Conservation (phyloP, 2,329 filamentous ascomycete species). For the Cercospora sojina region DNA sequence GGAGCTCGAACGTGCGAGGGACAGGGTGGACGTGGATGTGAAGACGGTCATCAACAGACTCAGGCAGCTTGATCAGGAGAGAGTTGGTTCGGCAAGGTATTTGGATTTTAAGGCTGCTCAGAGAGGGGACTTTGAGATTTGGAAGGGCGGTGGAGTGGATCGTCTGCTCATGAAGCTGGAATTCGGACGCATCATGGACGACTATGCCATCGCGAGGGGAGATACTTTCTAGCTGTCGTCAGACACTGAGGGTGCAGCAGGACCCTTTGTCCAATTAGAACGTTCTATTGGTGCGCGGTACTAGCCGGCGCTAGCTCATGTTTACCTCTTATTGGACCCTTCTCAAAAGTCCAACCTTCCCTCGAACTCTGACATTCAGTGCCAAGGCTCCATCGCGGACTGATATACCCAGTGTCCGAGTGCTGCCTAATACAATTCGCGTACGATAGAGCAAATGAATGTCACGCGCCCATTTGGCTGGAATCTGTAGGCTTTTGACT, state of each 20-base stretch:
- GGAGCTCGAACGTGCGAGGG: conserved; percentile 64
- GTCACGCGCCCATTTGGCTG: neutral
- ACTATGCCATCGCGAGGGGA: conserved; percentile 8
- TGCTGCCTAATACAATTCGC: neutral
- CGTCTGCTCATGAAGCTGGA: conserved; percentile 89
- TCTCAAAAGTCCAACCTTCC: neutral
- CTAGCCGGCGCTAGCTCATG: neutral
- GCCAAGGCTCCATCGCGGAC: neutral
- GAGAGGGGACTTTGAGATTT: conserved; percentile 60
- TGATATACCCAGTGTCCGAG: neutral
- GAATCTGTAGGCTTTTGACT: neutral
- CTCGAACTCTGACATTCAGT: neutral
- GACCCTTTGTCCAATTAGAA: neutral
- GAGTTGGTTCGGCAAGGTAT: conserved; percentile 39
- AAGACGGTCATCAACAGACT: conserved; percentile 59
- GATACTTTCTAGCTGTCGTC: neutral
- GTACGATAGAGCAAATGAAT: neutral
- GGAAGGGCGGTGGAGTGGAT: conserved; percentile 72
- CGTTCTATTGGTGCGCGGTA: neutral
- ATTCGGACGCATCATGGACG: conserved; percentile 43
- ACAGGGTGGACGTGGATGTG: conserved; percentile 65
- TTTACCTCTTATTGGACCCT: neutral
- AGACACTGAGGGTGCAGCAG: neutral
- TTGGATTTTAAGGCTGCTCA: conserved; percentile 26
- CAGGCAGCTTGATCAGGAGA: conserved; percentile 59